Evolutionary conservation across 148 eudicot species (phyloP), one percentile per base, ranked within the genome.

Genomic region (Rhododendron molle): DNA sequence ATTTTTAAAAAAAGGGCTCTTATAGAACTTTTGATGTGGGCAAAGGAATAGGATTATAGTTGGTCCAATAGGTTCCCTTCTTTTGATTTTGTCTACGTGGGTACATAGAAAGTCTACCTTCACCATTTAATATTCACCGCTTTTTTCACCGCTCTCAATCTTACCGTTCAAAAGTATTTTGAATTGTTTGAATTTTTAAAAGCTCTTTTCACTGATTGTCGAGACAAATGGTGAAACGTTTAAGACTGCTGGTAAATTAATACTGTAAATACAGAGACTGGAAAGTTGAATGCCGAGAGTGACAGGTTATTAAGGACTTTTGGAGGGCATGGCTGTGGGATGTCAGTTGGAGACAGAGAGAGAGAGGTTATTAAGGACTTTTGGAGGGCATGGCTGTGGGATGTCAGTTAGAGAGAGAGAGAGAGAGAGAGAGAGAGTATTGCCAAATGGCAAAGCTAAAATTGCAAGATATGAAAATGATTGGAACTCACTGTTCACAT

Each of bases 401-500:
- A 1, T 58, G 65, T 58, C 65, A 58, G n/a, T 0, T 58, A 9
- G 49, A 76, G 79, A 40, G 26, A 40, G 30, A 7, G 28, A 9
- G 49, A 76, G 79, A 40, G 26, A 40, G 30, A 7, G 28, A 21
- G 80, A 18, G 43, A 32, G 10, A 34, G 4, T 38, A 4, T 21
- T 36, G 46, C 14, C 80, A 36, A 77, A 77, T 43, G 80, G 5
- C 0, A 78, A 23, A 23, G 30, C 47, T 2, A 52, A 79, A 16
- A 50, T 23, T 47, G 56, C 6, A 80, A 44, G 28, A n/a, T 12
- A 34, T 5, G 16, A 71, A 50, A 43, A 83, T 83, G n/a, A 83
- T 83, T 21, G 52, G 40, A 67, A 83, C 58, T 28, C 78, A 67
- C 85, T 83, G 85, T 83, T 83, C 60, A 67, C 58, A 8, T 83